These are phyloP conservation scores for Naganishia vishniacii DNA, from an alignment of 768 basidiomycete species.

Conservation along the genomic window DNA sequence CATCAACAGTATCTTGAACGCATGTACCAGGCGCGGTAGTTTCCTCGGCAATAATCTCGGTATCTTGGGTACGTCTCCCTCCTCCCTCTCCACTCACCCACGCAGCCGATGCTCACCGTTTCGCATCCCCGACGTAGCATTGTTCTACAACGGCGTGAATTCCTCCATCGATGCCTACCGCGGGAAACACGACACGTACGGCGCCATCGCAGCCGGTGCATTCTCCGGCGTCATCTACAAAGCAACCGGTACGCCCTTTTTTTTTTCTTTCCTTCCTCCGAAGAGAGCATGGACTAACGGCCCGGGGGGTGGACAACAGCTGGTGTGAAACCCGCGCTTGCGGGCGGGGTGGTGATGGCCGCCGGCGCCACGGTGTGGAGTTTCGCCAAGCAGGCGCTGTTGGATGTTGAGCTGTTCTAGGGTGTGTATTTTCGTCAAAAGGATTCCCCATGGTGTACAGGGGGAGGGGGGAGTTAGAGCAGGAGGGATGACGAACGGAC, in stretches of 20 bases:
- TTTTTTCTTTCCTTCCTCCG: conserved; percentile 33
- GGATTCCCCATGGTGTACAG: too few relatives aligned
- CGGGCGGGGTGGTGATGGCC: conserved; percentile 82
- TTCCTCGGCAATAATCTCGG: conserved; percentile 98
- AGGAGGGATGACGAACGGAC: too few relatives aligned
- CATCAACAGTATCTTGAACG: conserved; percentile 95
- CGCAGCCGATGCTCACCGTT: not conserved
- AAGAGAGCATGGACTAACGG: too few relatives aligned
- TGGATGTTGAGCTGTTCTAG: conserved; percentile 23
- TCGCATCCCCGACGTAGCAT: too few relatives aligned
- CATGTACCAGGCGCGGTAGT: conserved; percentile 90
- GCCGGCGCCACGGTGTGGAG: conserved; percentile 89
- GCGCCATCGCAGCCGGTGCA: conserved; percentile 87
- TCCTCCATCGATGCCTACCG: conserved; percentile 82
- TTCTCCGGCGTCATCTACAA: conserved; percentile 87
- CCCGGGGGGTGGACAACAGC: too few relatives aligned
- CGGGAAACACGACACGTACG: conserved; percentile 83
- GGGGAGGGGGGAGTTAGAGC: too few relatives aligned
- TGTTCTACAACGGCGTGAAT: conserved; percentile 94
- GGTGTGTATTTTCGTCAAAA: too few relatives aligned
- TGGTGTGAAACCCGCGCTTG: conserved; percentile 81
- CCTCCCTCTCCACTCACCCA: conserved; percentile 3
- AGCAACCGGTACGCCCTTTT: conserved; percentile 69
- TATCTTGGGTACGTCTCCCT: conserved; percentile 71
- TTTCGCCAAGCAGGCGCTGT: conserved; percentile 79